Evolutionary conservation across 2,329 filamentous ascomycete species (phyloP).

Genomic region (Ampelomyces quisqualis): DNA sequence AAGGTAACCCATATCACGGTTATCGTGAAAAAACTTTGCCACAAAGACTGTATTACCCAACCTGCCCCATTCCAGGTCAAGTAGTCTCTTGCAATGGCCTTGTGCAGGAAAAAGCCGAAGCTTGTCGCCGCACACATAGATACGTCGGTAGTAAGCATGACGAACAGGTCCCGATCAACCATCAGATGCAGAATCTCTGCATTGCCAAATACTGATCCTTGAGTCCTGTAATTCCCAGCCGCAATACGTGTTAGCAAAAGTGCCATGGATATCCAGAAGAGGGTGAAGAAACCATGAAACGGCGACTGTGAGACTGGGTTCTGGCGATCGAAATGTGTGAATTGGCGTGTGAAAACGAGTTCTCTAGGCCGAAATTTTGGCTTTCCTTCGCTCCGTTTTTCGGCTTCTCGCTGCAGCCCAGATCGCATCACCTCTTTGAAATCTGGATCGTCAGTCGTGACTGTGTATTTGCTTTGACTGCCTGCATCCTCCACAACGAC

Average conservation of each 20-base stretch:
- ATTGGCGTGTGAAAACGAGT: conserved; percentile 70
- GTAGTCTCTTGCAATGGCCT: conserved; percentile 58
- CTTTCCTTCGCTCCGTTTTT: conserved; percentile 29
- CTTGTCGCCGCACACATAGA: conserved; percentile 67
- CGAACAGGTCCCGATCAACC: conserved; percentile 57
- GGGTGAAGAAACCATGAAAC: conserved; percentile 76
- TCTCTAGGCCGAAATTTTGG: conserved; percentile 51
- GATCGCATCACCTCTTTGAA: conserved; percentile 50
- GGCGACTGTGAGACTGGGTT: conserved; percentile 66
- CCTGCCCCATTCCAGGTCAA: conserved; percentile 67
- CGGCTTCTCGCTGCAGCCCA: conserved; percentile 48
- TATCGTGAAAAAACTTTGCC: conserved; percentile 66
- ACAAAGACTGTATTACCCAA: conserved; percentile 74
- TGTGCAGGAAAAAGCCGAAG: conserved; percentile 67
- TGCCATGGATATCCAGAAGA: conserved; percentile 70
- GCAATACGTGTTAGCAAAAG: conserved; percentile 67
- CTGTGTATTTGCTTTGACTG: conserved; percentile 50
- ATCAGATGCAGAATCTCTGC: conserved; percentile 73
- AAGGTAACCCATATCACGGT: conserved; percentile 66
- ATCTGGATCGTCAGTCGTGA: conserved; percentile 54
- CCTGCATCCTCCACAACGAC: conserved; percentile 51
- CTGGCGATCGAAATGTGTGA: conserved; percentile 73
- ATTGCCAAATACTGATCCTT: conserved; percentile 67
- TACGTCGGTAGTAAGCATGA: conserved; percentile 63
- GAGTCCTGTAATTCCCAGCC: conserved; percentile 66